Percentiles rank a stretch among this genome's conserved stretches.
Conservation (phyloP, 192 early-diverging fungal species). For the Podila verticillata region DNA sequence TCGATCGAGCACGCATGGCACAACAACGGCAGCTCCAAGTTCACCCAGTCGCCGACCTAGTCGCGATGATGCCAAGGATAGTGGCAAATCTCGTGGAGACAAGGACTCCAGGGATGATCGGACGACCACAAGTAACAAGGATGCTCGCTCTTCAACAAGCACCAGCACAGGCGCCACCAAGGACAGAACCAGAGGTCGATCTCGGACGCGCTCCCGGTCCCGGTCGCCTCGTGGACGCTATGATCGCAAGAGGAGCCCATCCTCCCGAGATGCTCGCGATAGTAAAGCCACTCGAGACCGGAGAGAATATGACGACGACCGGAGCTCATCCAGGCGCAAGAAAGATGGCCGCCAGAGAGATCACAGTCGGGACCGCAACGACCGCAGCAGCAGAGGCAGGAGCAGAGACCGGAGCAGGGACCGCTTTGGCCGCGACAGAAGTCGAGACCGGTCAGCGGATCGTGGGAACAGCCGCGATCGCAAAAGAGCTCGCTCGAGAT, state of each 20-base stretch:
- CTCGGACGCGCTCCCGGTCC: conserved; percentile 30
- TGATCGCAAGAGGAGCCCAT: conserved; percentile 31
- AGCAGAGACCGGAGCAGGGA: conserved; percentile 38
- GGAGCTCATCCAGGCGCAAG: conserved; percentile 25
- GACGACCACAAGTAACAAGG: neutral
- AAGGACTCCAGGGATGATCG: conserved; percentile 30
- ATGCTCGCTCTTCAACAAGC: neutral
- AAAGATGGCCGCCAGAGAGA: conserved; percentile 30
- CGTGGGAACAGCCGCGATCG: conserved; percentile 26
- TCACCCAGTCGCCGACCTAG: conserved; percentile 19
- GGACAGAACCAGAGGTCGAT: conserved; percentile 33
- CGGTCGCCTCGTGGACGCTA: conserved; percentile 41
- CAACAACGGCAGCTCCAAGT: conserved; percentile 11
- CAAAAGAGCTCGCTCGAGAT: conserved; percentile 30
- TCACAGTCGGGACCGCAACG: conserved; percentile 31
- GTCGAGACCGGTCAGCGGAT: conserved; percentile 23
- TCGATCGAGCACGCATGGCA: neutral
- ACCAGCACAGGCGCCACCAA: conserved; percentile 13
- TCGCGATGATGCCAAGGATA: conserved; percentile 34
- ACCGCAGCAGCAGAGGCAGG: conserved; percentile 23
- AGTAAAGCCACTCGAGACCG: conserved; percentile 33
- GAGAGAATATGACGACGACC: conserved; percentile 43
- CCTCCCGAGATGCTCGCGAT: conserved; percentile 30
- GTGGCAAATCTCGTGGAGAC: conserved; percentile 13
- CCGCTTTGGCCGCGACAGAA: conserved; percentile 33